Percentiles rank a stretch among this genome's conserved stretches.
Conservation (phyloP, 2,329 filamentous ascomycete species). For the Fusarium circinatum region DNA sequence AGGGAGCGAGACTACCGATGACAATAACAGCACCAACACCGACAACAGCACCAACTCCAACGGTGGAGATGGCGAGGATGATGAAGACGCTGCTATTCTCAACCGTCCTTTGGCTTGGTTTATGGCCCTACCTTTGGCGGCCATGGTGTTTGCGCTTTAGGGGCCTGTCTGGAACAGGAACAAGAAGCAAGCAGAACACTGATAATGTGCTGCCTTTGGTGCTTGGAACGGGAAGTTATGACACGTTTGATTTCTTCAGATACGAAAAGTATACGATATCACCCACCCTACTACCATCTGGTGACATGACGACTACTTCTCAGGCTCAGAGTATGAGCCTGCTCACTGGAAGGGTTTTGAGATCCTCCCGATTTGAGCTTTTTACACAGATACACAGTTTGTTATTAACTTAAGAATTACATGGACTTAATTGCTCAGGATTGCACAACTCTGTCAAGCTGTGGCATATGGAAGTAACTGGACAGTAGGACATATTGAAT, state of each 20-base stretch:
- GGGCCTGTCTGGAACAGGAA: not conserved
- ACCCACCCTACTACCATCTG: slow-evolving; percentile 7
- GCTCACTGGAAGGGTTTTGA: slow-evolving; percentile 11
- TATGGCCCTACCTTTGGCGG: slow-evolving; percentile 48
- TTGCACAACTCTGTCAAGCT: not conserved
- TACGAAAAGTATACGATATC: slow-evolving; percentile 36
- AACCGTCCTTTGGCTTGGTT: slow-evolving; percentile 48
- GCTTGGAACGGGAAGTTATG: slow-evolving; percentile 14
- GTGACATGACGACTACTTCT: slow-evolving; percentile 22
- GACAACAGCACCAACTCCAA: slow-evolving; percentile 31
- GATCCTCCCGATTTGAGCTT: slow-evolving; percentile 12
- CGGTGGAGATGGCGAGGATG: slow-evolving; percentile 42
- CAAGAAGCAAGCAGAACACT: not conserved
- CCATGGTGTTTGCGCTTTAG: slow-evolving; percentile 49
- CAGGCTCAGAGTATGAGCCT: slow-evolving; percentile 9
- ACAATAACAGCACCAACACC: slow-evolving; percentile 35
- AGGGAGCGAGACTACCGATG: slow-evolving; percentile 41
- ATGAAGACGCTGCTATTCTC: slow-evolving; percentile 45
- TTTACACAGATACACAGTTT: slow-evolving; percentile 30
- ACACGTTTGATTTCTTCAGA: slow-evolving; percentile 28
- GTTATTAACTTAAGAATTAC: slow-evolving; percentile 1
- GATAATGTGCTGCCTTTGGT: slow-evolving; percentile 25
- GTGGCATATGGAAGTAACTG: not conserved
- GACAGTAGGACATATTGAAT: not conserved
- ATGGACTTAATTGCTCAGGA: not conserved